These are phyloP conservation scores for Alternaria gansuensis DNA, from an alignment of 2,329 filamentous ascomycete species.

Conservation along the genomic window DNA sequence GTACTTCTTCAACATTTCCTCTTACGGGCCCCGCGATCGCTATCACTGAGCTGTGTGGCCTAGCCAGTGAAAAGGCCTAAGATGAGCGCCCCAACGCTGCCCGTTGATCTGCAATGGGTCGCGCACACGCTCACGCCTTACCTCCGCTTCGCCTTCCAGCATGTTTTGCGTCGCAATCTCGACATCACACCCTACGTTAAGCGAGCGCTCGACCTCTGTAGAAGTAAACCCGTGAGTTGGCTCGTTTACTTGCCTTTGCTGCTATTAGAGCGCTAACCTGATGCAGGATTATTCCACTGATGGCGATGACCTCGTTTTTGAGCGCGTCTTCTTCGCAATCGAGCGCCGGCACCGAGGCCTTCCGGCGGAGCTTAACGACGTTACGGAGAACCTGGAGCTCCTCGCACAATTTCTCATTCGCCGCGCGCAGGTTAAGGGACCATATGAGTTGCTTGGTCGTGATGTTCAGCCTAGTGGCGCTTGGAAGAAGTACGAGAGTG, in stretches of 20 bases:
- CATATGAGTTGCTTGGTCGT: slow-evolving; percentile 22
- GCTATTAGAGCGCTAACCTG: neutral
- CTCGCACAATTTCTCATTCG: slow-evolving; percentile 24
- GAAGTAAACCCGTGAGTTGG: slow-evolving; percentile 12
- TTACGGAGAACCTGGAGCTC: slow-evolving; percentile 20
- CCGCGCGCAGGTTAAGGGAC: slow-evolving; percentile 25
- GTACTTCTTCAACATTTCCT: neutral
- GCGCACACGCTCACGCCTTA: slow-evolving; percentile 22
- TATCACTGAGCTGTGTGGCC: neutral
- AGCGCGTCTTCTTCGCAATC: slow-evolving; percentile 27
- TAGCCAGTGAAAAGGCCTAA: neutral
- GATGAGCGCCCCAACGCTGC: slow-evolving; percentile 14
- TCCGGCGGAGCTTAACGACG: slow-evolving; percentile 8
- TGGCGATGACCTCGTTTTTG: slow-evolving; percentile 23
- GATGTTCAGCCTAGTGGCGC: slow-evolving; percentile 15
- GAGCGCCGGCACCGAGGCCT: slow-evolving; percentile 15
- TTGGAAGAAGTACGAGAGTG: slow-evolving; percentile 17
- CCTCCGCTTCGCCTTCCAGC: slow-evolving; percentile 24
- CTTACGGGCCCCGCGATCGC: neutral
- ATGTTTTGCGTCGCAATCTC: slow-evolving; percentile 9
- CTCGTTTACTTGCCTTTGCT: too few relatives aligned
- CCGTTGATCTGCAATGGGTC: slow-evolving; percentile 20
- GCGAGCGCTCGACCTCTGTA: slow-evolving; percentile 12
- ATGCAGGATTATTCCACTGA: slow-evolving; percentile 15
- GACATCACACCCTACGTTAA: slow-evolving; percentile 14